Base-by-base conservation (phyloP, 2,329 filamentous ascomycete species). In the Hansfordia pulvinata region DNA sequence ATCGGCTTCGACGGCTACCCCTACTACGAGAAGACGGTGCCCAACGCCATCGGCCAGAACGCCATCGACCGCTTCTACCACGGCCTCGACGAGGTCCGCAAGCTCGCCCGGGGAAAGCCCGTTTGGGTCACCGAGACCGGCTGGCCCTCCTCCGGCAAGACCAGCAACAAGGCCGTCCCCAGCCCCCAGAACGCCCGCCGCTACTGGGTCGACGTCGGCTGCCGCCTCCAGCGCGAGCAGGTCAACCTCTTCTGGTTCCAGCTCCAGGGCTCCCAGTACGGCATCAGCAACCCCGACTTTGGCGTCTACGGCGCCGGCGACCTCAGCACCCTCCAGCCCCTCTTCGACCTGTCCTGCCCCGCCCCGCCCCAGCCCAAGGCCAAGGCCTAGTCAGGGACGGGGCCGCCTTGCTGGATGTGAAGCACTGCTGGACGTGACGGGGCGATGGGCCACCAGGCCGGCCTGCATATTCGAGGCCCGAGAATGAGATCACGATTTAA, bases 101-200 rank as follows among this genome's bases (percentile, higher is more conserved):
- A 48, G 19, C 64, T 60, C 24, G 59, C 61, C 38, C 46, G 47
- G 16, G 59, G 55, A 40, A 68, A 68, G 54, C 61, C 58, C 34
- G 59, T 75, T 40, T 71, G 70, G 63, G 56, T 74, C 24, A 71
- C 68, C 12, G 72, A 78, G 60, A 75, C 69, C 9, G 73, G 74
- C 41, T 79, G 72, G 73, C 74, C 75, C 26, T 54, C 58, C 26
- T 51, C 46, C 19, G 75, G 75, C 20, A 43, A 54, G 8, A 53
- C 55, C 26, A 64, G 61, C 50, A 69, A 69, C 27, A 38, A 62
- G 47, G 73, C 66, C 28, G 58, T 63, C 8, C 46, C 75, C 25
- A 65, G 56, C 35, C 49, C 64, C 17, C 47, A 56, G 17, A 78
- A 78, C 44, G 69, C 73, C 33, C 60, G 72, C 56, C 58, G 54